Evolutionary conservation across 495 filamentous ascomycete species (phyloP), one percentile per base, ranked within the genome.

Genomic region (Collariella sp.): DNA sequence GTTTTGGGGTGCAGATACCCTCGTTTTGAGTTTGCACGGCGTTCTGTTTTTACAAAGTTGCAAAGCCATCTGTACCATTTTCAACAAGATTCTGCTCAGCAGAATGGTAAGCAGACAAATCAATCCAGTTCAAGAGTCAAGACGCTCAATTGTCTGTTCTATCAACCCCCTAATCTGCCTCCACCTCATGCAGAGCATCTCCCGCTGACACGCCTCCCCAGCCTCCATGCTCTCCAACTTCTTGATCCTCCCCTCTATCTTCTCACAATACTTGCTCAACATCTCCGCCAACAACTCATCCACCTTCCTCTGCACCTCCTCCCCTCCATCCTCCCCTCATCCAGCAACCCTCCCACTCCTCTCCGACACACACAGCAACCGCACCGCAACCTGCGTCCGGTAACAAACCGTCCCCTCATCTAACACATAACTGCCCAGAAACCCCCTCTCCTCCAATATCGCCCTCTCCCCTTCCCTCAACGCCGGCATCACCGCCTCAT

Each of bases 361-460:
- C 55, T 55, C 33, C 5, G 62, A 57, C 16, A 72, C 66, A 36
- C 69, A 65, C 39, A 76, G 49, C 39, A 77, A 45, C 38, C 82
- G 71, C 36, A 84, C 72, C n/a, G 84, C 87, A 19, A 86, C 80
- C 62, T 87, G 78, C 5, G 87, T 88, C 29, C 87, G 77, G 54
- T 85, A 82, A 62, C 87, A 91, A 24, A 79, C 79, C 0, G 78
- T 79, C 13, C 76, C 67, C 9, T 67, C 58, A 55, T 82, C 84
- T 5, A 88, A 62, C 63, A 80, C 76, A 55, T 89, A 89, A 36
- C 81, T 79, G 56, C 85, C 87, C 46, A 85, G 70, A 61, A 87
- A 89, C 23, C 81, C 81, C 23, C 69, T 68, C 20, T 76, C 67
- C 22, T 79, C 75, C 19, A 88, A 68, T 19, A 74, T 66, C 24